phyloP scores from a whole-genome alignment of 2,329 filamentous ascomycete genomes.

The Monosporascus sp. region DNA sequence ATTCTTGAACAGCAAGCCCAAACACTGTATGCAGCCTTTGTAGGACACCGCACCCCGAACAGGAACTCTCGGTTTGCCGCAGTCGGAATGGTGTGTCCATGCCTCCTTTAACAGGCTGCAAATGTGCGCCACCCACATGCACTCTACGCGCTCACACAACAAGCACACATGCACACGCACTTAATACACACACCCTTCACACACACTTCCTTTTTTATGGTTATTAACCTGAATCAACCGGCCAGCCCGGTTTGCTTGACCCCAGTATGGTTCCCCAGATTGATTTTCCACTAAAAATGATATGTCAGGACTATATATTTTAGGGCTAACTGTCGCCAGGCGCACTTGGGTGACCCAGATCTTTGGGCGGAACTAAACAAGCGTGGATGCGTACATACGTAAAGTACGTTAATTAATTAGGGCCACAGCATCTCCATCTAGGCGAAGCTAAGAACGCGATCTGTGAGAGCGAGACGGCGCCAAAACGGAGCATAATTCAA shows the following conservation, averaged over 20 bases:
- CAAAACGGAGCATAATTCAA: slow-evolving; percentile 11
- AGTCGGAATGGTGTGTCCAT: no score
- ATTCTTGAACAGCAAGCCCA: neutral
- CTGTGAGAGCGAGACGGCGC: neutral
- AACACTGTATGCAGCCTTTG: neutral
- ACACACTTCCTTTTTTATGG: no score
- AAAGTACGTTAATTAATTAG: slow-evolving; percentile 15
- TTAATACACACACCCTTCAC: no score
- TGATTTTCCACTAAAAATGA: slow-evolving; percentile 30
- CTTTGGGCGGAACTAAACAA: slow-evolving; percentile 30
- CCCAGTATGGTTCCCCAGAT: slow-evolving; percentile 28
- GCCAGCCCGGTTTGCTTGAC: slow-evolving; percentile 1
- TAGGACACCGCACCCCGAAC: no score
- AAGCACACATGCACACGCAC: no score
- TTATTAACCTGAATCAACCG: no score
- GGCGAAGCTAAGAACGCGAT: slow-evolving; percentile 14
- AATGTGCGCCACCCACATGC: no score
- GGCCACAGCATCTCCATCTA: slow-evolving; percentile 20
- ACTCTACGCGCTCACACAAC: no score
- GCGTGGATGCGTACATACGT: slow-evolving; percentile 19
- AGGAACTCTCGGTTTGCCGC: no score
- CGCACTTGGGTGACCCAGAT: slow-evolving; percentile 26
- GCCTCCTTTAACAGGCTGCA: no score
- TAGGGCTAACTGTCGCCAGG: slow-evolving; percentile 19
- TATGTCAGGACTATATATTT: slow-evolving; percentile 24